A percentile compares a stretch with the other conserved stretches of the same genome.
Conservation (phyloP, 257 asterid genomes). For the Solanum tarapatanum region DNA sequence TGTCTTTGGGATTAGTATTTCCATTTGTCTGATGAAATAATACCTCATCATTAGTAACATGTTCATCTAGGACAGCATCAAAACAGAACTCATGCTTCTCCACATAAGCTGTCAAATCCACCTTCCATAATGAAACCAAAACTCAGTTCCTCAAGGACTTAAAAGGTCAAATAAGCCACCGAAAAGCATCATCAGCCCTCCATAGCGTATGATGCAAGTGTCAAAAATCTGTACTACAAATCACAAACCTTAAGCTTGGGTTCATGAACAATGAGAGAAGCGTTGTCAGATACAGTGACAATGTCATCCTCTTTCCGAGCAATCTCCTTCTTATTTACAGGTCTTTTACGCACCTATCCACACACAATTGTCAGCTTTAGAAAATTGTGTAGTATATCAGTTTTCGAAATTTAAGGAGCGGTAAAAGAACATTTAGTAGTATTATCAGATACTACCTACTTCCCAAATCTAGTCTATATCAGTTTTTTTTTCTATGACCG, state of each 20-base stretch:
- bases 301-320: conserved; percentile 87
- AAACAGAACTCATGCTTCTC: conserved; percentile 96
- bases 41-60: conserved; percentile 96
- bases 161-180: neutral
- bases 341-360: conserved; percentile 90
- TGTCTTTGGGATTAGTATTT: neutral
- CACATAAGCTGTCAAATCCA: conserved; percentile 95
- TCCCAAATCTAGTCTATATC: neutral
- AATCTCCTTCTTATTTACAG: conserved; percentile 85
- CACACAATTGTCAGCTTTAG: conserved; percentile 2
- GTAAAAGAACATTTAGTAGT: neutral
- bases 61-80: conserved; percentile 91
- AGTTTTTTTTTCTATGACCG: neutral
- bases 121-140: conserved; percentile 38
- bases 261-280: conserved; percentile 72
- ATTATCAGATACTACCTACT: neutral
- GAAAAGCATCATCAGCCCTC: neutral
- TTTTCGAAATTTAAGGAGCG: neutral
- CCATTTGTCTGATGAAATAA: neutral
- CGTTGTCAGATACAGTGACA: conserved; percentile 66
- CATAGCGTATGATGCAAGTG: neutral
- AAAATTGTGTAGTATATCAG: neutral
- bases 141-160: conserved; percentile 15
- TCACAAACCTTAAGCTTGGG: conserved; percentile 79
- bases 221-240: neutral